A percentile compares a stretch with the other conserved stretches of the same genome.
phyloP scores from a whole-genome alignment of 805 yeast genomes.

The Pichia kluyveri region DNA sequence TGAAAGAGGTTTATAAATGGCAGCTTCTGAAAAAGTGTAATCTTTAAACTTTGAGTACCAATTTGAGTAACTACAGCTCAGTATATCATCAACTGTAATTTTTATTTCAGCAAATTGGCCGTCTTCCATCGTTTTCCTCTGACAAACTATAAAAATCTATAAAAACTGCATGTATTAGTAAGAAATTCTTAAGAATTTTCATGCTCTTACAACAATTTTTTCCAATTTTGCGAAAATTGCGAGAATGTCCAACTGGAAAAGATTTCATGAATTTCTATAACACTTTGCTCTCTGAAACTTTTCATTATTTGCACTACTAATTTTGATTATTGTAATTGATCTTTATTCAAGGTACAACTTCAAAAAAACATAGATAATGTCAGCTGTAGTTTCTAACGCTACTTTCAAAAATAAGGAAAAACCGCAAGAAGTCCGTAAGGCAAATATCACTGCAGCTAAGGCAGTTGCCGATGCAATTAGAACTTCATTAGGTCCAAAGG shows the following conservation, averaged over 20 bases:
- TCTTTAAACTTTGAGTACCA: constrained; percentile 51
- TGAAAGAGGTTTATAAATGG: constrained; percentile 51
- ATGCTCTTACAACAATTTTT: too few relatives aligned
- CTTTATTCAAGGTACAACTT: too few relatives aligned
- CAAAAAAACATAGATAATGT: background rate
- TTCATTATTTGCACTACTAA: too few relatives aligned
- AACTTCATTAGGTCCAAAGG: constrained; percentile 95
- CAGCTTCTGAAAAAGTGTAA: constrained; percentile 37
- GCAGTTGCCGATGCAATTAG: constrained; percentile 94
- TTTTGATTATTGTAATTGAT: too few relatives aligned
- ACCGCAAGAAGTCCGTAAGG: constrained; percentile 87
- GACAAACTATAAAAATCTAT: too few relatives aligned
- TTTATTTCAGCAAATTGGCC: constrained; percentile 19
- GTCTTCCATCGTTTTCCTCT: background rate
- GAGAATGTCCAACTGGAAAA: background rate
- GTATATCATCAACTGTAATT: constrained; percentile 31
- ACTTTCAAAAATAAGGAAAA: constrained; percentile 89
- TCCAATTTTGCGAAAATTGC: background rate
- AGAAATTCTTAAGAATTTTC: too few relatives aligned
- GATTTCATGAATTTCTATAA: background rate
- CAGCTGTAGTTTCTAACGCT: constrained; percentile 40
- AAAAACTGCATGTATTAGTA: too few relatives aligned
- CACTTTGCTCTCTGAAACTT: too few relatives aligned
- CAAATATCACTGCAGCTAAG: constrained; percentile 84
- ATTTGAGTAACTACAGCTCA: constrained; percentile 43